These are phyloP conservation scores for Musa itinerans DNA, from an alignment of 176 grass and related monocot genomes.

Conservation along the genomic window DNA sequence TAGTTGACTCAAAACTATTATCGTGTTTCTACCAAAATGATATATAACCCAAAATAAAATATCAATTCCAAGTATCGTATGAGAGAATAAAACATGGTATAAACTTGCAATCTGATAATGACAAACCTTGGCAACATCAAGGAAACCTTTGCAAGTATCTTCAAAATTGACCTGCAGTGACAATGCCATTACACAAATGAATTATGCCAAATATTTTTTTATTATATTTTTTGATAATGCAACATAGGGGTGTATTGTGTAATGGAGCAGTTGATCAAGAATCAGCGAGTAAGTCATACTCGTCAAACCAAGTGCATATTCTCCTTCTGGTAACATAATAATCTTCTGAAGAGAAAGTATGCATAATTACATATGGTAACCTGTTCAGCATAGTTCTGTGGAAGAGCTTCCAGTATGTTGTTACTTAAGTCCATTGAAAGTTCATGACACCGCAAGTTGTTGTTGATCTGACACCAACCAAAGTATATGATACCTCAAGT, in stretches of 20 bases:
- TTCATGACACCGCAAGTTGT: constrained; percentile 82
- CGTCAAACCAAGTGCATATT: background rate
- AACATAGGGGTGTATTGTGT: background rate
- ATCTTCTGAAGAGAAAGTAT: background rate
- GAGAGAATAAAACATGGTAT: background rate
- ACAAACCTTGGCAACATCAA: constrained; percentile 98
- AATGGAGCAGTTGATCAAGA: background rate
- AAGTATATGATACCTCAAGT: constrained; percentile 25
- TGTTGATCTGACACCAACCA: constrained; percentile 69
- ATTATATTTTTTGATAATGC: background rate
- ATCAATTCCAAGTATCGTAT: background rate
- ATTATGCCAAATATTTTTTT: background rate
- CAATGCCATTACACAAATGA: constrained; percentile 1
- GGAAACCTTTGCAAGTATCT: constrained; percentile 99
- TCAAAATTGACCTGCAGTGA: constrained; percentile 96
- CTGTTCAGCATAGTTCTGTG: constrained; percentile 93
- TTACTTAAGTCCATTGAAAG: constrained; percentile 85
- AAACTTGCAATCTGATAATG: background rate
- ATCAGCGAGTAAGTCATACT: background rate
- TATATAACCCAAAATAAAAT: background rate
- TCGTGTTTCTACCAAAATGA: background rate
- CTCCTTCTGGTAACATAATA: background rate
- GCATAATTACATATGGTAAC: constrained; percentile 21
- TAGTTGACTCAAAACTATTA: background rate
- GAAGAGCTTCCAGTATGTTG: constrained; percentile 84